Evolutionary conservation across 2,329 filamentous ascomycete genomes (phyloP).

Genomic region (Aspergillus candidus): DNA sequence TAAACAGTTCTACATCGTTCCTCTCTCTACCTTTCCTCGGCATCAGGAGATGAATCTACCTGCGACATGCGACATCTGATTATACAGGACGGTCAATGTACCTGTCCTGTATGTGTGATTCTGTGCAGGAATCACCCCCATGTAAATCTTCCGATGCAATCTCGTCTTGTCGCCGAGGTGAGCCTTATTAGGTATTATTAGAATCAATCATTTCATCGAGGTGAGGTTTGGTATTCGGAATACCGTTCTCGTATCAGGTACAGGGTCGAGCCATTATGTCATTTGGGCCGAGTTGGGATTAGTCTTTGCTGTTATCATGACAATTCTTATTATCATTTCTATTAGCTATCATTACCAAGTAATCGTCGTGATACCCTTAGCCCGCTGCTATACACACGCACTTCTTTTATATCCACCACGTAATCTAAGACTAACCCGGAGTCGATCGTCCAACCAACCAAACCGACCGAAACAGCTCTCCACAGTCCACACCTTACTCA

Average conservation of each 20-base stretch:
- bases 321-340: constrained; percentile 6
- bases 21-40: not conserved
- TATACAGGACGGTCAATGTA: no score
- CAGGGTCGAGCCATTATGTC: constrained; percentile 4
- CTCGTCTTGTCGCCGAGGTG: no score
- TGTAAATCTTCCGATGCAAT: no score
- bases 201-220: not conserved
- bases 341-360: not conserved
- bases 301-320: constrained; percentile 5
- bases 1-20: constrained; percentile 5
- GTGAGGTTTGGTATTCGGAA: not conserved
- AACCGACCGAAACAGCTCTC: not conserved
- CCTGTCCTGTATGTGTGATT: no score
- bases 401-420: not conserved
- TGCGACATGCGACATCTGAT: no score
- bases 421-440: constrained; percentile 11
- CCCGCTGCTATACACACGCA: constrained; percentile 5
- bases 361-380: no score
- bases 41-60: no score
- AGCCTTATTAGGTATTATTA: no score
- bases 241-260: no score
- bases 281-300: constrained; percentile 4
- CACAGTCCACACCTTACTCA: constrained; percentile 8
- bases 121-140: no score
- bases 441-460: constrained; percentile 7